Evolutionary conservation across 2,329 filamentous ascomycete species (phyloP).

Genomic region (Paraconiothyrium brasiliense): DNA sequence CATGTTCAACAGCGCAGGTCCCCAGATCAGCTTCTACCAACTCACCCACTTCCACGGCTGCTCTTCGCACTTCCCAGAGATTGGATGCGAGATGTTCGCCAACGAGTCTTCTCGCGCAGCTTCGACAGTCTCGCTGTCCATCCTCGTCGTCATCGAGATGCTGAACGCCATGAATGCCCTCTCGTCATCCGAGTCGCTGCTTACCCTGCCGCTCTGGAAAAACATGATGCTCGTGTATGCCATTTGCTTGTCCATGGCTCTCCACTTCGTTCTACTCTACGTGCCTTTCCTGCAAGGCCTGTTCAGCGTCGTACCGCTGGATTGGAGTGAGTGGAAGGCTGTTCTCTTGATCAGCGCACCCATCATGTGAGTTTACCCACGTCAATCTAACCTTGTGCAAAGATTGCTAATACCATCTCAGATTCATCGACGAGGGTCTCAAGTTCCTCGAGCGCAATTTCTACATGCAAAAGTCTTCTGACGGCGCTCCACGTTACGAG

Average conservation of each 20-base stretch:
- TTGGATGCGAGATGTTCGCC: slow-evolving; percentile 91
- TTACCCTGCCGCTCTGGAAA: slow-evolving; percentile 95
- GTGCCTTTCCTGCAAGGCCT: slow-evolving; percentile 85
- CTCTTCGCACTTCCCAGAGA: slow-evolving; percentile 82
- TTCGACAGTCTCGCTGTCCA: slow-evolving; percentile 90
- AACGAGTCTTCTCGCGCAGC: slow-evolving; percentile 87
- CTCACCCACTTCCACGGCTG: slow-evolving; percentile 94
- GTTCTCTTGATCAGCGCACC: slow-evolving; percentile 88
- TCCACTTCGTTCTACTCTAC: slow-evolving; percentile 95
- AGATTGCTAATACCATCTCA: slow-evolving; percentile 47
- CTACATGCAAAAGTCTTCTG: slow-evolving; percentile 40
- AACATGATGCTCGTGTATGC: slow-evolving; percentile 99
- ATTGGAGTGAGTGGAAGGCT: slow-evolving; percentile 89
- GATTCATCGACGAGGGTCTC: slow-evolving; percentile 82
- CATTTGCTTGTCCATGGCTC: slow-evolving; percentile 88
- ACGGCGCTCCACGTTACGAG: slow-evolving; percentile 15
- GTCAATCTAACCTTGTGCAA: background rate
- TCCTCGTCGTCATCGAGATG: slow-evolving; percentile 98
- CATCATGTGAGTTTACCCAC: slow-evolving; percentile 77
- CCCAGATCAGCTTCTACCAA: slow-evolving; percentile 90
- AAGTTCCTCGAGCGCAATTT: slow-evolving; percentile 74
- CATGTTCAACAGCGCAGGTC: slow-evolving; percentile 91
- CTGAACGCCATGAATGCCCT: slow-evolving; percentile 98
- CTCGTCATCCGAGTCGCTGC: slow-evolving; percentile 90
- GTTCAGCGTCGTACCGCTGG: slow-evolving; percentile 90